These are phyloP conservation scores for Aphelidium insulamus DNA, from an alignment of 371 early-diverging fungal genomes.

Conservation along the genomic window DNA sequence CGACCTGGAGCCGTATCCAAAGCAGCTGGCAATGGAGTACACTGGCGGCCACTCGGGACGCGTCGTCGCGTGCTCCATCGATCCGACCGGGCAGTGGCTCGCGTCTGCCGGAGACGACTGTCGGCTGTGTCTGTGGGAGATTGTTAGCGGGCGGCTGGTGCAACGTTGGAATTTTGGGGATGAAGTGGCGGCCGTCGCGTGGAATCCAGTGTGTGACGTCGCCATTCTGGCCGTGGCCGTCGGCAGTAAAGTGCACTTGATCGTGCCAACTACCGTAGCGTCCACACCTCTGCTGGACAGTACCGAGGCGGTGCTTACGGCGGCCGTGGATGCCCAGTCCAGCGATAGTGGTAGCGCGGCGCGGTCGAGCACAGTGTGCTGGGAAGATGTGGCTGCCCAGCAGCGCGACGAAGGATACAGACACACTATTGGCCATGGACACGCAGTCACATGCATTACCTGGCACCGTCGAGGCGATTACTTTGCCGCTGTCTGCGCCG, in stretches of 20 bases:
- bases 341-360: too few relatives aligned
- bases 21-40: constrained; percentile 46
- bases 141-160: constrained; percentile 66
- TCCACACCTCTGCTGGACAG: constrained; percentile 17
- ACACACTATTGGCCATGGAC: constrained; percentile 19
- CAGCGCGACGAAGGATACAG: constrained; percentile 26
- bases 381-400: constrained; percentile 30
- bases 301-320: constrained; percentile 13
- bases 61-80: constrained; percentile 59
- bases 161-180: constrained; percentile 41
- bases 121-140: constrained; percentile 75
- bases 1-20: constrained; percentile 88
- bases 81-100: constrained; percentile 73
- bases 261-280: too few relatives aligned
- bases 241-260: constrained; percentile 13
- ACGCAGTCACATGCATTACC: constrained; percentile 47
- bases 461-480: constrained; percentile 97
- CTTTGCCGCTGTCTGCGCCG: constrained; percentile 61
- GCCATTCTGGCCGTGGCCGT: constrained; percentile 54
- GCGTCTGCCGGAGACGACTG: constrained; percentile 73
- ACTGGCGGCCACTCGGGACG: constrained; percentile 50
- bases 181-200: constrained; percentile 41
- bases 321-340: constrained; percentile 11
- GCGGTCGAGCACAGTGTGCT: constrained; percentile 11
- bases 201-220: constrained; percentile 67